These are phyloP conservation scores for Elsinoe arachidis DNA, from an alignment of 2,329 filamentous ascomycete species.

Conservation along the genomic window DNA sequence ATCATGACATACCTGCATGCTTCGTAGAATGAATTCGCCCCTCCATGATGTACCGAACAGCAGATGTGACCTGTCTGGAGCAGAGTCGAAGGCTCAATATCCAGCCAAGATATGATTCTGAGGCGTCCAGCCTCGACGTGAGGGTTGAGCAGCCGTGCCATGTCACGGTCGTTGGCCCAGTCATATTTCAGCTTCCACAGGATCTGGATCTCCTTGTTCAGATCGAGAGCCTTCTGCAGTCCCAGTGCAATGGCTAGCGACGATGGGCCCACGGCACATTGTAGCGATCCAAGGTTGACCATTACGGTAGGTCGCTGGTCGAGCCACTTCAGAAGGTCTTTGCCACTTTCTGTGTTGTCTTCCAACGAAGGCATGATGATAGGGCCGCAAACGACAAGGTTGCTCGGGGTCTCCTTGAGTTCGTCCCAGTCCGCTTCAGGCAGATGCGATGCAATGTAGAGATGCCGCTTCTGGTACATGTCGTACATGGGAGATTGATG, in stretches of 20 bases:
- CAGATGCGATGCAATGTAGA: not conserved
- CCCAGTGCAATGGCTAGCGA: not conserved
- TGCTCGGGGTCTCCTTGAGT: not conserved
- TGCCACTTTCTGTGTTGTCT: not conserved
- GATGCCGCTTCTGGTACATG: not conserved
- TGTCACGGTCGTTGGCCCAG: not conserved
- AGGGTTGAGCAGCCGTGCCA: not conserved
- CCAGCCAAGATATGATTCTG: constrained; percentile 9
- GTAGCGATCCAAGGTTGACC: constrained; percentile 11
- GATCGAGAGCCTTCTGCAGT: constrained; percentile 5
- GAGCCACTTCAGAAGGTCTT: constrained; percentile 5
- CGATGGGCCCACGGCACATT: not conserved
- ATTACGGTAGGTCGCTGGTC: constrained; percentile 6
- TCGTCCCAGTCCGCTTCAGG: constrained; percentile 4
- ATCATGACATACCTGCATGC: constrained; percentile 1
- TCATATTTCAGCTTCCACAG: constrained; percentile 13
- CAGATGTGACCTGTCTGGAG: not conserved
- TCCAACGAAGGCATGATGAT: not conserved
- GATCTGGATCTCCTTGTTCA: constrained; percentile 5
- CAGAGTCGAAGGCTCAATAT: constrained; percentile 7
- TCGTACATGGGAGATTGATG: constrained; percentile 1
- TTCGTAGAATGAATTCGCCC: constrained; percentile 13
- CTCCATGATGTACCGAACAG: constrained; percentile 13
- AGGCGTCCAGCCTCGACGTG: not conserved
- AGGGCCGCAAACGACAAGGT: not conserved